Evolutionary conservation across 208 protist species (phyloP), one percentile per base, ranked within the genome.

Genomic region (Trypanosoma cruzi): DNA sequence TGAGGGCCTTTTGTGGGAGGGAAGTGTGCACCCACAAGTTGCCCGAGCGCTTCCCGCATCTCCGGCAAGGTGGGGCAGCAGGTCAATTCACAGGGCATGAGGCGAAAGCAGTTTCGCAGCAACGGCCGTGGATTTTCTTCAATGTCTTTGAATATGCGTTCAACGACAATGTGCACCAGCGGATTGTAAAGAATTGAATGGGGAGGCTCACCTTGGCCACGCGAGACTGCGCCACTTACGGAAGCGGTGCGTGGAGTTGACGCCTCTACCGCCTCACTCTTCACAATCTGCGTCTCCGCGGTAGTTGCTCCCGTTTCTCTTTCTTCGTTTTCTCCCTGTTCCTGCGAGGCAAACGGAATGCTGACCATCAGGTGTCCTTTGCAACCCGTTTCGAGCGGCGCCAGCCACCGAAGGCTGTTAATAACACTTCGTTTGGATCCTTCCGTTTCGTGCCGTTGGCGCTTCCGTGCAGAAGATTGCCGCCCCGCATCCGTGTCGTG

Each of bases 61-160:
- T 95, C 86, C 18, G 75, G 49, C 53, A 84, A 46, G 16, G 86
- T 95, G 40, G 89, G 89, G 59, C 89, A 95, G 77, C 89, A 95
- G 4, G 86, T 92, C 58, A 95, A 64, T 64, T 95, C 89, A 36
- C 79, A 88, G 2, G 89, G 89, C 53, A 81, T 81, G 2, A 95
- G 61, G 29, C 89, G 86, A 74, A 95, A 95, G 72, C 89, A 93
- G 59, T 90, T 63, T 29, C 83, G 80, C 50, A 94, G 84, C 22
- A 92, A 68, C 6, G 88, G 88, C 18, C 85, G 74, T 24, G 79
- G 80, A 52, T 85, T 84, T 24, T 64, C 70, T 28, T 67, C 55
- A 24, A 92, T 78, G 64, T 94, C 84, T 24, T 73, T 54, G 65
- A 95, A 95, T 32, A 93, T 72, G 28, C 84, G 85, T 68, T 95